Conservation (phyloP, 768 basidiomycete genomes). For the Pisolithus microcarpus region DNA sequence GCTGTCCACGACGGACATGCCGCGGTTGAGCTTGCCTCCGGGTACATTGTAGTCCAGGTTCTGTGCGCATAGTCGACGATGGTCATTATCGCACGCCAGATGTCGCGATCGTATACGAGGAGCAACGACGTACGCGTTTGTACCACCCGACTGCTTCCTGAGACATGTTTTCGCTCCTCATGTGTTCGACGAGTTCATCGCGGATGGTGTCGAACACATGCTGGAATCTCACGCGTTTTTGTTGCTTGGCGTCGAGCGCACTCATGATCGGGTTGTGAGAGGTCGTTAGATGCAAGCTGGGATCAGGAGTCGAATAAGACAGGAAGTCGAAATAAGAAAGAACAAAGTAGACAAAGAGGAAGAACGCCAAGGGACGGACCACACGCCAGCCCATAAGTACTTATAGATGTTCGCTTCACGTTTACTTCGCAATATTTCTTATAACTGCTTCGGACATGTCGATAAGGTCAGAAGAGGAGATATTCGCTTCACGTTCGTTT, state of each 20-base stretch:
- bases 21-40: slow-evolving; percentile 92
- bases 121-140: slow-evolving; percentile 48
- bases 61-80: slow-evolving; percentile 29
- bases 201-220: slow-evolving; percentile 63
- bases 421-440: too few species aligned
- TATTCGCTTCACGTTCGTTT: not conserved
- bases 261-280: slow-evolving; percentile 10
- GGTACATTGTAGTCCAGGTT: slow-evolving; percentile 93
- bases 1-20: slow-evolving; percentile 92
- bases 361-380: too few species aligned
- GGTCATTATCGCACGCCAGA: not conserved
- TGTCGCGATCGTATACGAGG: not conserved
- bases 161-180: slow-evolving; percentile 72
- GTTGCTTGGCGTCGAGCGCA: slow-evolving; percentile 29
- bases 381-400: too few species aligned
- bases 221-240: slow-evolving; percentile 60
- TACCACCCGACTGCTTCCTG: slow-evolving; percentile 82
- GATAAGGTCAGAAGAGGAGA: not conserved
- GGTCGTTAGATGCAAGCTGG: too few species aligned
- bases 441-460: too few species aligned
- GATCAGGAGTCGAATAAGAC: too few species aligned
- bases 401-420: too few species aligned
- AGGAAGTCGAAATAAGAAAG: too few species aligned
- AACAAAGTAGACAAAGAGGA: too few species aligned
- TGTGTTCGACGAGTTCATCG: slow-evolving; percentile 67